Percentiles rank a stretch among this genome's conserved stretches.
phyloP scores from a whole-genome alignment of 352 stramenopile genomes.

The Phytophthora tubulina region DNA sequence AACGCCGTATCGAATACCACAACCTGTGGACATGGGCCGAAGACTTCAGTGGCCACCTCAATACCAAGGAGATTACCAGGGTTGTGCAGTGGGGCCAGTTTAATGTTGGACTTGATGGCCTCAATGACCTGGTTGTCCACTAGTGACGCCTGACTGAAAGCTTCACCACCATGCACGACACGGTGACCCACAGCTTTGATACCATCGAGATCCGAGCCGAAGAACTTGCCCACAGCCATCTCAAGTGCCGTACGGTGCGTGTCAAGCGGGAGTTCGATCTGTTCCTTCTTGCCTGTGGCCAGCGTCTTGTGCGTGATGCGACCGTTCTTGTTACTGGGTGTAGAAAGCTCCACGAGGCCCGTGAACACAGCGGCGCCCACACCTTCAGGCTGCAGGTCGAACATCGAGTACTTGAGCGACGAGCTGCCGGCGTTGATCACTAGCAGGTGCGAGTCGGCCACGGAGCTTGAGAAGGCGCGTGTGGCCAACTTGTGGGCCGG shows the following conservation, averaged over 20 bases:
- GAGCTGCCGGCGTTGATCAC: conserved; percentile 87
- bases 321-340: conserved; percentile 59
- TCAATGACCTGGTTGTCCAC: conserved; percentile 64
- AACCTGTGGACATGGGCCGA: conserved; percentile 77
- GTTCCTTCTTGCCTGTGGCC: conserved; percentile 55
- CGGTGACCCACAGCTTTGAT: conserved; percentile 88
- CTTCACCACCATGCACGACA: conserved; percentile 89
- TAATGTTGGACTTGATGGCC: conserved; percentile 68
- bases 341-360: conserved; percentile 83
- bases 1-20: conserved; percentile 94
- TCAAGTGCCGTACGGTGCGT: conserved; percentile 72
- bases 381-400: conserved; percentile 48
- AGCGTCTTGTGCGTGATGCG: conserved; percentile 78
- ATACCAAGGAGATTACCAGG: conserved; percentile 89
- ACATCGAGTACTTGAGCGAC: conserved; percentile 91
- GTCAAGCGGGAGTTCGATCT: conserved; percentile 59
- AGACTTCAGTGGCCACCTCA: conserved; percentile 77
- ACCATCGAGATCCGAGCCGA: conserved; percentile 55
- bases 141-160: conserved; percentile 68
- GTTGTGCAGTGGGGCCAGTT: conserved; percentile 89
- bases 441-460: conserved; percentile 50
- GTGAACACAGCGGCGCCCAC: conserved; percentile 74
- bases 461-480: conserved; percentile 43
- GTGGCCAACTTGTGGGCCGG: conserved; percentile 17
- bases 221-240: conserved; percentile 67